Conservation (phyloP, 2,329 filamentous ascomycete species). For the Ceratocystis lukuohia region DNA sequence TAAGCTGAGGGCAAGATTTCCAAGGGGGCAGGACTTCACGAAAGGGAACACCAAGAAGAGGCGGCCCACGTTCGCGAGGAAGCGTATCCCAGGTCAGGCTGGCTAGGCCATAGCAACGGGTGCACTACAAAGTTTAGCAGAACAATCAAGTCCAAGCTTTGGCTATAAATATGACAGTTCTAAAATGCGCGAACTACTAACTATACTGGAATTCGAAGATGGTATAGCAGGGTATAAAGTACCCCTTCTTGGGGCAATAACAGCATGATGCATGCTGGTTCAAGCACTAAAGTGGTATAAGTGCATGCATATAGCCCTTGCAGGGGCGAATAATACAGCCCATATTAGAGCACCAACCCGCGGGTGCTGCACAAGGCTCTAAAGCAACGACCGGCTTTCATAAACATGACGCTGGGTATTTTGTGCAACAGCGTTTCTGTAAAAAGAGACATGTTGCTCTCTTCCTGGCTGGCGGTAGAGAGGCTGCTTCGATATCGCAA, state of each 20-base stretch:
- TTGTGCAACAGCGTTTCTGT: not conserved
- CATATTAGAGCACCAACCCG: not conserved
- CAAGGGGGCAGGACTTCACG: not conserved
- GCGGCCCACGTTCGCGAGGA: no score
- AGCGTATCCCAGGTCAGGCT: no score
- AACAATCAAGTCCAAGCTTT: not conserved
- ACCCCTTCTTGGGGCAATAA: not conserved
- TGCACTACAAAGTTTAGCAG: not conserved
- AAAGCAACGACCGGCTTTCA: conserved; percentile 8
- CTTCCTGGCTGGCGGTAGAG: no score
- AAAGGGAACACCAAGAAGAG: not conserved
- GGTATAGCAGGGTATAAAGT: conserved; percentile 4
- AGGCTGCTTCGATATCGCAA: not conserved
- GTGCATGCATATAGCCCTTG: conserved; percentile 6
- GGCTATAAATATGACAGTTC: not conserved
- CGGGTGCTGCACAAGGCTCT: conserved; percentile 3
- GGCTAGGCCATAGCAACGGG: not conserved
- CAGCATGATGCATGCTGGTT: not conserved
- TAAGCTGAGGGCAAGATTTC: not conserved
- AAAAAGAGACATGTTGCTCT: not conserved
- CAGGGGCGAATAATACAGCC: not conserved
- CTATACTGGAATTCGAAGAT: not conserved
- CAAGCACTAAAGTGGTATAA: conserved; percentile 4
- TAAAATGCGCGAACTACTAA: not conserved
- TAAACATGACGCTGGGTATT: not conserved